Evolutionary conservation across 345 rosid species (phyloP).

Genomic region (Microcos paniculata): DNA sequence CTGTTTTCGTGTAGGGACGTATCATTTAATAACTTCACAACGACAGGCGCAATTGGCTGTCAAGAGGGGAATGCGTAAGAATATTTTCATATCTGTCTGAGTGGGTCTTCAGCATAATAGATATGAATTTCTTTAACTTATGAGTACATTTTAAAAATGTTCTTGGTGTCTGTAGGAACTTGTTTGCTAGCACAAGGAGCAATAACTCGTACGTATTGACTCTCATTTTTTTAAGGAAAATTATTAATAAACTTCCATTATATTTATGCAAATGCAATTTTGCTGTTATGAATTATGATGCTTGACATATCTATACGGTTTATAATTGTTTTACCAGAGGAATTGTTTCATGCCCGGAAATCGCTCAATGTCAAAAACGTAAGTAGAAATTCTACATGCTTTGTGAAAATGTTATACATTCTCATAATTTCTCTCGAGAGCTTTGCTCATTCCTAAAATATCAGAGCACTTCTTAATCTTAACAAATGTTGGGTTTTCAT

Average conservation of each 20-base stretch:
- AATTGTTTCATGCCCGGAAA: constrained; percentile 16
- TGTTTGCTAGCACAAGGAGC: constrained; percentile 31
- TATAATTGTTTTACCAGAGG: constrained; percentile 20
- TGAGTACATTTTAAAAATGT: no score
- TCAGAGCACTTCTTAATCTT: no score
- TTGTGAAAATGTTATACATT: no score
- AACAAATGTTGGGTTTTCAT: no score
- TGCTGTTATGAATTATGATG: background rate
- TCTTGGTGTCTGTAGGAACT: constrained; percentile 28
- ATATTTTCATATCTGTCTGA: background rate
- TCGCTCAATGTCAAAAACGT: background rate
- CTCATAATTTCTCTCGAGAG: no score
- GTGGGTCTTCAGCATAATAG: no score
- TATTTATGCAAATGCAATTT: background rate
- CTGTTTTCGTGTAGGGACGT: constrained; percentile 24
- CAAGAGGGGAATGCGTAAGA: constrained; percentile 18
- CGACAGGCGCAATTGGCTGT: background rate
- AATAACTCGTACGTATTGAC: constrained; percentile 25
- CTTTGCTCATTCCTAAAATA: no score
- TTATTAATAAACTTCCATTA: background rate
- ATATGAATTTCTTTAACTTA: background rate
- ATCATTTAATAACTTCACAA: background rate
- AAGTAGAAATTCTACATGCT: background rate
- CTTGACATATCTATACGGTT: background rate
- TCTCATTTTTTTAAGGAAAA: background rate